Conservation (phyloP, 179 eudicot species). For the Nepenthes alata region DNA sequence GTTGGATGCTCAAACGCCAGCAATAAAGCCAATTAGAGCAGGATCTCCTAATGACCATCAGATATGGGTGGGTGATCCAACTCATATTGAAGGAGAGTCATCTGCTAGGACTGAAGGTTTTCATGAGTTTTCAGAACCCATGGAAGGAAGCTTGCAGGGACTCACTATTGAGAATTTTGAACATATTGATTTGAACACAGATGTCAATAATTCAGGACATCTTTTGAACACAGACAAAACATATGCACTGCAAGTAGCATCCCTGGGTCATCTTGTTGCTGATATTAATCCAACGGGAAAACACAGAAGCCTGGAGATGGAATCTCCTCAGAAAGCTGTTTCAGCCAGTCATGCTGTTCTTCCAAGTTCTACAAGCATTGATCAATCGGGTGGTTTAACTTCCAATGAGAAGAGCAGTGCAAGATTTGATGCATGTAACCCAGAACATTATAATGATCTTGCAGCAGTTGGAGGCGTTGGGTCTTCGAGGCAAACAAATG, state of each 20-base stretch:
- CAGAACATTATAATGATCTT: slow-evolving; percentile 15
- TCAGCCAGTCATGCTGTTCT: slow-evolving; percentile 10
- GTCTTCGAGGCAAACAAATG: slow-evolving; percentile 25
- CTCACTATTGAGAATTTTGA: slow-evolving; percentile 9
- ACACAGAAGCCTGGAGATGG: slow-evolving; percentile 7
- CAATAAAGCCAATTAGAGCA: slow-evolving; percentile 15
- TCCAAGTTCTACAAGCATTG: slow-evolving; percentile 6
- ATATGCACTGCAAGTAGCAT: slow-evolving; percentile 3
- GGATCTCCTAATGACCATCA: slow-evolving; percentile 17
- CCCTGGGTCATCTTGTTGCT: not conserved
- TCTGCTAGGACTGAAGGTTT: slow-evolving; percentile 15
- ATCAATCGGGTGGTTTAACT: slow-evolving; percentile 8
- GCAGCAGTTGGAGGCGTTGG: slow-evolving; percentile 9
- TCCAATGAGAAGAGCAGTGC: slow-evolving; percentile 18
- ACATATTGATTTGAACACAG: slow-evolving; percentile 16
- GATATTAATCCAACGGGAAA: slow-evolving; percentile 5
- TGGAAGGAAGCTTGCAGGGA: slow-evolving; percentile 18
- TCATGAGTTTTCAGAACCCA: slow-evolving; percentile 14
- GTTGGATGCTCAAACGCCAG: slow-evolving; percentile 30
- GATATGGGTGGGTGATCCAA: slow-evolving; percentile 12
- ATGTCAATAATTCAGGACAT: slow-evolving; percentile 10
- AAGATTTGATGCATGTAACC: slow-evolving; percentile 7
- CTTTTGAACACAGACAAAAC: not conserved
- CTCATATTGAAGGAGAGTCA: slow-evolving; percentile 22
- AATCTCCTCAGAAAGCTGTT: slow-evolving; percentile 10